Evolutionary conservation across 129 eudicot genomes (phyloP).

Genomic region (Tanacetum coccineum): DNA sequence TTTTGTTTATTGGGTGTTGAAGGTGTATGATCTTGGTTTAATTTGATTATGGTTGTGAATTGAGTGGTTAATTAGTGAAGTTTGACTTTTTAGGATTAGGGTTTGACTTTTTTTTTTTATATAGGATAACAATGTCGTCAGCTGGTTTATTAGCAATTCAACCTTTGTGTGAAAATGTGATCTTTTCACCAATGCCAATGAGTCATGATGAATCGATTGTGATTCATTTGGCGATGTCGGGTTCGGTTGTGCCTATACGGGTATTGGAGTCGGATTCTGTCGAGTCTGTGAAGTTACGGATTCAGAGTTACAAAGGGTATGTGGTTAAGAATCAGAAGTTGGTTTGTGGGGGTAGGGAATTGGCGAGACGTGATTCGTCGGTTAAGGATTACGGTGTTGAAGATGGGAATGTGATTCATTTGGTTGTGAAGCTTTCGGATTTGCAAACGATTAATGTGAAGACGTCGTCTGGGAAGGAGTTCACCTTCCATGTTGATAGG

Average conservation of each 20-base stretch:
- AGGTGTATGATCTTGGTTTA: background rate
- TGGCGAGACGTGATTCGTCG: conserved; percentile 50
- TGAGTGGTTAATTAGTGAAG: background rate
- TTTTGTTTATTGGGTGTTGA: too few species aligned
- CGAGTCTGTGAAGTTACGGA: conserved; percentile 61
- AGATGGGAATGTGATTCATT: conserved; percentile 67
- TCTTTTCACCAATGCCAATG: conserved; percentile 9
- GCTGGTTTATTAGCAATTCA: conserved; percentile 45
- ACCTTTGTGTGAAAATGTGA: conserved; percentile 22
- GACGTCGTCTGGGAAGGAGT: conserved; percentile 62
- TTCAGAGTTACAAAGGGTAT: conserved; percentile 53
- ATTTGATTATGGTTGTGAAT: background rate
- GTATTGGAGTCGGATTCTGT: conserved; percentile 56
- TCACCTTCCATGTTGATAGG: conserved; percentile 51
- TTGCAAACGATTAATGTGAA: conserved; percentile 54
- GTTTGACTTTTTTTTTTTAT: background rate
- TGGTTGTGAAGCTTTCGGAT: conserved; percentile 55
- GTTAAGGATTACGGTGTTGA: conserved; percentile 58
- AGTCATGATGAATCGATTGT: conserved; percentile 35
- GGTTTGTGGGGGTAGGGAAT: conserved; percentile 54
- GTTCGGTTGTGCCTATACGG: conserved; percentile 52
- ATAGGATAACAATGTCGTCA: conserved; percentile 30
- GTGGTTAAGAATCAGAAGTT: conserved; percentile 52
- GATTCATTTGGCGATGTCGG: conserved; percentile 50
- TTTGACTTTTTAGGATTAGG: background rate